These are phyloP conservation scores for Aspergillus niger DNA, from an alignment of 2,329 filamentous ascomycete genomes.

Conservation along the genomic window DNA sequence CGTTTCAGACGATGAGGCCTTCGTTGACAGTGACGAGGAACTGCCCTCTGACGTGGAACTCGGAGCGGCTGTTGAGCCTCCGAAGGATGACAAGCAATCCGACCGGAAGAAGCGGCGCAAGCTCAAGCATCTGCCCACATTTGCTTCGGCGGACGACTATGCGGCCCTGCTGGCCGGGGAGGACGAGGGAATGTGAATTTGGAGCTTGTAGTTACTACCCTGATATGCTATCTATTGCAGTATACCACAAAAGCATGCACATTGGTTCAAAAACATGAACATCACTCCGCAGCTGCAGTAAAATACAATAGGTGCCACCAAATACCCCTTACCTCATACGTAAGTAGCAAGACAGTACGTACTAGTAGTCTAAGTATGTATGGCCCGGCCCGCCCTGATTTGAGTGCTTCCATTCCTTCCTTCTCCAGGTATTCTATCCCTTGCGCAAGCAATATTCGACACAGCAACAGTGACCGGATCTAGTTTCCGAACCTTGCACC, in stretches of 20 bases:
- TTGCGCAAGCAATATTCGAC: too few species aligned
- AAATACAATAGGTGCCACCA: too few species aligned
- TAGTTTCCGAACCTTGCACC: too few species aligned
- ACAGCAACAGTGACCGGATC: too few species aligned
- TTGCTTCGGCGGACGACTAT: slow-evolving; percentile 93
- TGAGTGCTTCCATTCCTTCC: too few species aligned
- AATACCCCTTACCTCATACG: too few species aligned
- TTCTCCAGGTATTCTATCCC: too few species aligned
- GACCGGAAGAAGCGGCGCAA: slow-evolving; percentile 70
- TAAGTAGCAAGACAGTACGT: too few species aligned
- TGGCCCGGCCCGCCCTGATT: too few species aligned
- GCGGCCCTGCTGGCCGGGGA: slow-evolving; percentile 78
- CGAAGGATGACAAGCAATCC: slow-evolving; percentile 45
- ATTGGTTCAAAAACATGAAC: not conserved
- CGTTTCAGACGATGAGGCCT: slow-evolving; percentile 49
- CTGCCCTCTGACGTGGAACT: slow-evolving; percentile 54
- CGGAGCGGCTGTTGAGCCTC: slow-evolving; percentile 44
- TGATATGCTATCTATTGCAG: slow-evolving; percentile 17
- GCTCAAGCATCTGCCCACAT: slow-evolving; percentile 85
- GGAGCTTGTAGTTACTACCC: slow-evolving; percentile 13
- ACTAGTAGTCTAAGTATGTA: too few species aligned
- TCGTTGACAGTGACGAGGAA: slow-evolving; percentile 57
- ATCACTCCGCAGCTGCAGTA: too few species aligned
- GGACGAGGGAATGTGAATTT: slow-evolving; percentile 50
- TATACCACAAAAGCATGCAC: slow-evolving; percentile 22